A percentile compares a stretch with the other conserved stretches of the same genome.
Conservation (phyloP, 208 protist genomes). For the Crithidia sp. region DNA sequence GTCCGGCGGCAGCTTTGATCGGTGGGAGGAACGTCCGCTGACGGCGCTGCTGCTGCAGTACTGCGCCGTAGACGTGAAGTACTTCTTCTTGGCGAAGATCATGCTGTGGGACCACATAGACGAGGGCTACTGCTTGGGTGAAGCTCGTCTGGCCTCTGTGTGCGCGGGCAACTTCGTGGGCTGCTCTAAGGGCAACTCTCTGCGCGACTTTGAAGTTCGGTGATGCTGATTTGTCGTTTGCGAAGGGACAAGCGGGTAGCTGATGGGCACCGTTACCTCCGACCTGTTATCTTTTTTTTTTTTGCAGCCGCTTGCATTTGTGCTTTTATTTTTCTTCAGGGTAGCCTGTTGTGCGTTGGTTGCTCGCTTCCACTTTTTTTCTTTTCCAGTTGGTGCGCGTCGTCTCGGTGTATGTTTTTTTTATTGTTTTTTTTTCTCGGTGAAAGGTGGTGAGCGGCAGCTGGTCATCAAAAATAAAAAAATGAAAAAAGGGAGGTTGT, state of each 20-base stretch:
- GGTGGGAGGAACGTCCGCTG: conserved; percentile 61
- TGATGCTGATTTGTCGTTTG: not conserved
- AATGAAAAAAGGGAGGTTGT: no score
- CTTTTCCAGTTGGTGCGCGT: not conserved
- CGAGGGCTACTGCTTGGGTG: conserved; percentile 29
- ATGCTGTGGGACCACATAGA: conserved; percentile 38
- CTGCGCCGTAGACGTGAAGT: conserved; percentile 69
- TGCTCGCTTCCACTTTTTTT: not conserved
- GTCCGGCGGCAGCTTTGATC: conserved; percentile 52
- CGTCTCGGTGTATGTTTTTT: conserved; percentile 10
- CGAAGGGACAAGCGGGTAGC: not conserved
- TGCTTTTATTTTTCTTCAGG: conserved; percentile 11
- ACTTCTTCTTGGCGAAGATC: conserved; percentile 57
- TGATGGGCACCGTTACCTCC: not conserved
- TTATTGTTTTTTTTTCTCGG: conserved; percentile 4
- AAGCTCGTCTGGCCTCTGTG: conserved; percentile 36
- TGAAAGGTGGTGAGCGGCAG: no score
- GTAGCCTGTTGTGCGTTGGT: not conserved
- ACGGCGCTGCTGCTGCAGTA: conserved; percentile 51
- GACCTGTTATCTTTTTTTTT: conserved; percentile 14
- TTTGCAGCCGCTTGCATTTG: not conserved
- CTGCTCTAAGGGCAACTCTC: conserved; percentile 39
- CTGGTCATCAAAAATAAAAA: no score
- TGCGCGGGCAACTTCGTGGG: conserved; percentile 35
- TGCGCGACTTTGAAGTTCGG: conserved; percentile 37